Evolutionary conservation across 805 yeast genomes (phyloP).

Genomic region (Kodamaea lidongshanica): DNA sequence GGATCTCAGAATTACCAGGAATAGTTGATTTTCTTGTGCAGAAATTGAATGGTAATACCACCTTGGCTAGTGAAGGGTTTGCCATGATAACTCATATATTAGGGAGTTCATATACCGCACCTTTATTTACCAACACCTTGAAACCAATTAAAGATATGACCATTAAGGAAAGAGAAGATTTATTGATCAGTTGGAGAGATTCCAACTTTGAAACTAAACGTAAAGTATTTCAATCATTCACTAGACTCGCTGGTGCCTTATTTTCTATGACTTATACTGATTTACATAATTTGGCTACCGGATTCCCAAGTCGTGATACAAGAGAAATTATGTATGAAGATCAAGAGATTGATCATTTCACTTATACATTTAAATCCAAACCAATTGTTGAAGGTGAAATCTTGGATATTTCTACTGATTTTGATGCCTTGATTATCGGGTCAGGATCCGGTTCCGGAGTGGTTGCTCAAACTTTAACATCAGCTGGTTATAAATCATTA

Average conservation of each 20-base stretch:
- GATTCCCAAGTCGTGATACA: constrained; percentile 31
- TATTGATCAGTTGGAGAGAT: constrained; percentile 36
- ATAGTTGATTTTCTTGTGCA: constrained; percentile 13
- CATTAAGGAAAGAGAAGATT: constrained; percentile 21
- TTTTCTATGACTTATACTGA: constrained; percentile 28
- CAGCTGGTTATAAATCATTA: constrained; percentile 37
- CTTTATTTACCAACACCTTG: constrained; percentile 25
- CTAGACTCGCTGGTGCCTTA: constrained; percentile 21
- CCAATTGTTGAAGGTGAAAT: constrained; percentile 25
- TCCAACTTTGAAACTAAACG: constrained; percentile 34
- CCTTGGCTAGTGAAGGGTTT: constrained; percentile 10
- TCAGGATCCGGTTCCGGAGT: constrained; percentile 53
- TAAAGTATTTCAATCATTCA: constrained; percentile 21
- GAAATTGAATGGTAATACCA: background rate
- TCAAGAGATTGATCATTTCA: constrained; percentile 18
- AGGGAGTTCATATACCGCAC: constrained; percentile 26
- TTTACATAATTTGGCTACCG: constrained; percentile 30
- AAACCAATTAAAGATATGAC: constrained; percentile 34
- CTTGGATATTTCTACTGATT: constrained; percentile 26
- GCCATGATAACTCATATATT: constrained; percentile 21
- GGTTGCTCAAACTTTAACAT: constrained; percentile 40
- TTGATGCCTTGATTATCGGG: constrained; percentile 45
- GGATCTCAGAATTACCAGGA: constrained; percentile 27
- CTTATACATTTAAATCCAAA: constrained; percentile 24
- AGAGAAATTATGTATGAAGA: constrained; percentile 25